Evolutionary conservation across 768 basidiomycete species (phyloP), one percentile per base, ranked within the genome.

Genomic region (Trichaptum fuscoviolaceum): DNA sequence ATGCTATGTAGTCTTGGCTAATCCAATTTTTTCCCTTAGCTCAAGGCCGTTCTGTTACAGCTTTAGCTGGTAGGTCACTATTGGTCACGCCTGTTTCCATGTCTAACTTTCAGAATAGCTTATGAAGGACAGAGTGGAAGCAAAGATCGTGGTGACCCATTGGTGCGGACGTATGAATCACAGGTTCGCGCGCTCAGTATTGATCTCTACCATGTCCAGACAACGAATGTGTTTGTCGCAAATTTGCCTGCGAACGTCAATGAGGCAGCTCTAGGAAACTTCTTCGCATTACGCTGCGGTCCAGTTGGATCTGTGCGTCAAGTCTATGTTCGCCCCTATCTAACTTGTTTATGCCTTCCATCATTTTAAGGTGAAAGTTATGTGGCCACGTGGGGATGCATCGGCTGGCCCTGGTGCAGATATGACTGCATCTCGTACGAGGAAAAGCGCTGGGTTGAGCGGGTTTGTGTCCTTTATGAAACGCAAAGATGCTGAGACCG

Each of bases 381-480:
- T 99, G 96, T 99, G 95, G 95, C 96, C 96, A n/a, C 88, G 96
- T 57, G 85, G 87, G 12, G 94, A 96, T 73, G 83, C 78, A 20
- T 81, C 84, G 1, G 69, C 77, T 7, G 89, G 90, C 34, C 88
- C 90, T 62, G 92, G 89, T 1, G 84, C 87, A 25, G 89, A 92
- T 59, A 91, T 93, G 84, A 90, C 89, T 25, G 77, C 84, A 8
- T 83, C 87, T 18, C 84, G 95, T 58, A 83, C 88, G 62, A 82
- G 79, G 62, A 91, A 92, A 76, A 89, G 83, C 71, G 73, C 88
- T 15, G 93, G 93, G 18, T 81, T 99, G 24, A 95, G 93, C 72
- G 97, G 97, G 0, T 99, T 99, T 73, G 97, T 99, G 23, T 93
- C 95, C 0, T 99, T 90, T 76, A 97, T 99, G 93, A 93, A 88